Evolutionary conservation across 1,139 yeast genomes (phyloP).

Genomic region (Kurtzmaniella quercitrusa): DNA sequence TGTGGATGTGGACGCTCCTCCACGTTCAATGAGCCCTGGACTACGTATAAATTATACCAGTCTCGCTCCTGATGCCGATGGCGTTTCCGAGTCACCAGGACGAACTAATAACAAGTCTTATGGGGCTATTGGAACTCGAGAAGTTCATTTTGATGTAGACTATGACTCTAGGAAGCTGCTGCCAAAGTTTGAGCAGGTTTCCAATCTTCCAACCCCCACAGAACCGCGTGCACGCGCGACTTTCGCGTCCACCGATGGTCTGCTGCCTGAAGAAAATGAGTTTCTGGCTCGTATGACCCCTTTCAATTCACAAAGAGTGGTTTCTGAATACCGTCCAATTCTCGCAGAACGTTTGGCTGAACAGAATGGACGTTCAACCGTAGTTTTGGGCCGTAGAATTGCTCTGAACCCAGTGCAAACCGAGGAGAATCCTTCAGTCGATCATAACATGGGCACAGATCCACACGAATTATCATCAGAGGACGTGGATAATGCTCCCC

Average conservation of each 20-base stretch:
- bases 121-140: neutral
- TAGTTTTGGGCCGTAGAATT: neutral
- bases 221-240: neutral
- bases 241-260: neutral
- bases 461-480: too few relatives aligned
- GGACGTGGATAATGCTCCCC: neutral
- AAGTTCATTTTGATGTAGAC: neutral
- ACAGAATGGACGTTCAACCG: neutral
- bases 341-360: neutral
- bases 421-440: constrained; percentile 11
- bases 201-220: constrained; percentile 2
- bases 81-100: neutral
- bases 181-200: neutral
- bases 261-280: neutral
- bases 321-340: constrained; percentile 34
- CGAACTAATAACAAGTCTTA: neutral
- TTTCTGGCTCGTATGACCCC: neutral
- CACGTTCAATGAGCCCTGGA: neutral
- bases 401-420: neutral
- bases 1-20: neutral
- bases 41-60: neutral
- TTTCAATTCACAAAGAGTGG: constrained; percentile 15
- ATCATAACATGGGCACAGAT: constrained; percentile 15
- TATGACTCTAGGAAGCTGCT: neutral
- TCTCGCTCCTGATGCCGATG: neutral